Percentiles rank a stretch among this genome's conserved stretches.
phyloP scores from a whole-genome alignment of 83 land plant species.

The Diphasiastrum complanatum region DNA sequence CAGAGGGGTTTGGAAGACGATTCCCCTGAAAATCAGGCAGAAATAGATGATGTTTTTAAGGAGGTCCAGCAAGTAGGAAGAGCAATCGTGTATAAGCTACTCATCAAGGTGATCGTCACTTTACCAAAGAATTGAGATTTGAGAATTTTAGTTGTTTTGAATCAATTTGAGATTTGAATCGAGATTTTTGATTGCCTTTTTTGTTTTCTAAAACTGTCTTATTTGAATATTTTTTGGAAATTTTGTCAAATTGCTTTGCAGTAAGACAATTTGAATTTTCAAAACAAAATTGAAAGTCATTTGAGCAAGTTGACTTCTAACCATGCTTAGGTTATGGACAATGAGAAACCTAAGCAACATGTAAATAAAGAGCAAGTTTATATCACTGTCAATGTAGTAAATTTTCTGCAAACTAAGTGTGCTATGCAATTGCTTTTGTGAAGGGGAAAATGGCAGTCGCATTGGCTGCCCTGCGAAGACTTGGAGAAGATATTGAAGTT shows the following conservation, averaged over 20 bases:
- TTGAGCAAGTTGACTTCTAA: neutral
- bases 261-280: too few relatives aligned
- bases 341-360: too few relatives aligned
- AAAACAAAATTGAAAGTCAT: neutral
- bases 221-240: too few relatives aligned
- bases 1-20: slow-evolving; percentile 23
- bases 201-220: too few relatives aligned
- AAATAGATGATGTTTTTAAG: slow-evolving; percentile 59
- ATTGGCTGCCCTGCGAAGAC: slow-evolving; percentile 64
- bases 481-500: slow-evolving; percentile 87
- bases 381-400: too few relatives aligned
- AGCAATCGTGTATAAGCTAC: slow-evolving; percentile 80
- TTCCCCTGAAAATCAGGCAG: slow-evolving; percentile 21
- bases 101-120: slow-evolving; percentile 60
- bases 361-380: too few relatives aligned
- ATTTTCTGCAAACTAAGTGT: neutral
- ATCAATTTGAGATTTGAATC: too few relatives aligned
- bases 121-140: too few relatives aligned
- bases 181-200: too few relatives aligned
- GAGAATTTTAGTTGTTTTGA: too few relatives aligned
- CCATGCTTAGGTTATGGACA: neutral
- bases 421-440: neutral
- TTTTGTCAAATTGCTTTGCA: too few relatives aligned
- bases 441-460: slow-evolving; percentile 83
- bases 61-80: slow-evolving; percentile 82